Base-by-base conservation (phyloP, 805 yeast species). In the Saturnispora dispora region DNA sequence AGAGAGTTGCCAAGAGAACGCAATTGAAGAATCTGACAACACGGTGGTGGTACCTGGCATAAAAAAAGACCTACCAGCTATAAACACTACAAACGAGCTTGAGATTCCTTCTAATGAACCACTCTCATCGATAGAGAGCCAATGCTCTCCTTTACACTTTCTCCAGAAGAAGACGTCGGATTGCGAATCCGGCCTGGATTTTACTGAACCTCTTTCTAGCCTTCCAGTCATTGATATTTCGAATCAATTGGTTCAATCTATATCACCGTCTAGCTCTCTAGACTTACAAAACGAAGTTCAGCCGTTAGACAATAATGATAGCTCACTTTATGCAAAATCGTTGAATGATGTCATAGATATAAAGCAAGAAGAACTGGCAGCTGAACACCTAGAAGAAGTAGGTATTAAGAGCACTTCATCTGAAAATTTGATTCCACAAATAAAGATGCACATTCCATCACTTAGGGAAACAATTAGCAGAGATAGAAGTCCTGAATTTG, bases 401-500 rank as follows among this genome's bases (percentile, higher is more conserved):
- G 35, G 18, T 18, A 13, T 2, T 2, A 7, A 11, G 10, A 18
- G 17, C 32, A 35, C 54, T 7, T 44, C 20, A 30, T 18, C 20
- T 3, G 46, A 32, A 1, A 25, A 32, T 3, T 10, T 11, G 8
- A 11, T 44, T 45, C 44, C 43, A 5, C n/a, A 20, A 17, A 46
- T 46, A 17, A 37, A 39, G 15, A 25, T 18, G 23, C 36, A 46
- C 28, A 35, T 25, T 25, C 43, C 48, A 20, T 25, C 35, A n/a
- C 11, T 46, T 7, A 46, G 33, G 10, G 43, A 46, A 27, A 37
- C 43, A 9, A 25, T 46, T 10, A 27, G 11, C 33, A 39, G 15
- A 35, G 36, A 40, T 40, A 22, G 10, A 17, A 37, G 47, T 11
- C 47, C 51, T 18, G 51, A 48, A 28, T 43, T 48, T 33, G 47